These are phyloP conservation scores for Diplodia scrobiculata DNA, from an alignment of 2,329 filamentous ascomycete species.

Conservation along the genomic window DNA sequence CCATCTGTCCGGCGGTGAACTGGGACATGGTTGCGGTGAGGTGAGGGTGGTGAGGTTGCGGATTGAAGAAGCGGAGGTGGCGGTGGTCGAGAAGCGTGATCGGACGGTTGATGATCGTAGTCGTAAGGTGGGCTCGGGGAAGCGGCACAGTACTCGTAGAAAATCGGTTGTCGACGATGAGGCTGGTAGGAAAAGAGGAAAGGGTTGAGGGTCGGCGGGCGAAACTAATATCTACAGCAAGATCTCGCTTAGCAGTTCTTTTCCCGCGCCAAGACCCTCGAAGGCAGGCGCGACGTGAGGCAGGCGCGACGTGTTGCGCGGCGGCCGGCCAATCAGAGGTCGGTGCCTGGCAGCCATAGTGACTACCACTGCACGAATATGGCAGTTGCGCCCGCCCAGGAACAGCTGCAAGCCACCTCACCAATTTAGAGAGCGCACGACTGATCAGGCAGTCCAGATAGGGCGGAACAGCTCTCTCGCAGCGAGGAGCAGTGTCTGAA, in stretches of 20 bases:
- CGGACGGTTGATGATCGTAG: background rate
- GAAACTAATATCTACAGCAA: background rate
- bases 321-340: background rate
- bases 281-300: background rate
- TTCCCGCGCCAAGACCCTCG: too few relatives aligned
- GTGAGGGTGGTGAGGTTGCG: background rate
- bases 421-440: background rate
- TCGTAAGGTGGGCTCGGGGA: background rate
- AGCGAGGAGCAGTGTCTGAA: too few relatives aligned
- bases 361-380: background rate
- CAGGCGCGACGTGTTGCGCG: too few relatives aligned
- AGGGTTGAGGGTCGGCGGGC: background rate
- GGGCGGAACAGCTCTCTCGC: too few relatives aligned
- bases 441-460: too few relatives aligned
- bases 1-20: background rate
- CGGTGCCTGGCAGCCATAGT: background rate
- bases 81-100: background rate
- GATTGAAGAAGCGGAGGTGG: background rate
- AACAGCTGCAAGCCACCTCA: background rate
- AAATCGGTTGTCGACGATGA: background rate
- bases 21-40: background rate
- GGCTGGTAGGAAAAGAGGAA: background rate
- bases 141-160: background rate
- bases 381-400: background rate
- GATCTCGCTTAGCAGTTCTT: background rate